Percentiles rank a stretch among this genome's conserved stretches.
Evolutionary conservation across 108 stramenopile species (phyloP).

Genomic region (Stephanodiscus triporus): DNA sequence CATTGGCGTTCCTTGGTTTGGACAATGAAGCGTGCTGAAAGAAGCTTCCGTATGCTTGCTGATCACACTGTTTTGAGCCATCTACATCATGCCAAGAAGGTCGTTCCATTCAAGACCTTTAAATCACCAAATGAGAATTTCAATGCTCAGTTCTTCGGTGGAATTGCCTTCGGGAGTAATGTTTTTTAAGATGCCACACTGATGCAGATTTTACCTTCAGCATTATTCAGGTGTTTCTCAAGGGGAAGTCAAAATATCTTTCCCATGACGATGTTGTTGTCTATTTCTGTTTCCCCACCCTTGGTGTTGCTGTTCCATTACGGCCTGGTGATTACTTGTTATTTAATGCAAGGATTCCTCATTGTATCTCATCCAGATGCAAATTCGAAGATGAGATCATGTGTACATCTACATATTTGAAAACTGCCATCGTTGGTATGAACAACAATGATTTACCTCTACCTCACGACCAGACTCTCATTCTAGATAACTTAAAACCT

Average conservation of each 20-base stretch:
- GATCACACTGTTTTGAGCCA: not conserved
- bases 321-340: not conserved
- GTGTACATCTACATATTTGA: not conserved
- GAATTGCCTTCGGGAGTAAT: slow-evolving; percentile 3
- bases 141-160: not conserved
- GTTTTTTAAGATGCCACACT: slow-evolving; percentile 1
- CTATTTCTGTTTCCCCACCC: slow-evolving; percentile 5
- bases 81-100: not conserved
- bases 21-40: not conserved
- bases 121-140: not conserved
- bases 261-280: not conserved
- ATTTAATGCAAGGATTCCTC: not conserved
- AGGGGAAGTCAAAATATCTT: not conserved
- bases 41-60: not conserved
- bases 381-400: not conserved
- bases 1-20: not conserved
- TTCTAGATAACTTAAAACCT: not conserved
- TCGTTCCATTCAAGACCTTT: slow-evolving; percentile 5
- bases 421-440: not conserved
- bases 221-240: not conserved
- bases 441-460: not conserved
- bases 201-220: not conserved
- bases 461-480: not conserved
- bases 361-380: slow-evolving; percentile 3
- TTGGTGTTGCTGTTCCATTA: not conserved